phyloP scores from a whole-genome alignment of 805 yeast genomes.

The Saccharomyces jurei region DNA sequence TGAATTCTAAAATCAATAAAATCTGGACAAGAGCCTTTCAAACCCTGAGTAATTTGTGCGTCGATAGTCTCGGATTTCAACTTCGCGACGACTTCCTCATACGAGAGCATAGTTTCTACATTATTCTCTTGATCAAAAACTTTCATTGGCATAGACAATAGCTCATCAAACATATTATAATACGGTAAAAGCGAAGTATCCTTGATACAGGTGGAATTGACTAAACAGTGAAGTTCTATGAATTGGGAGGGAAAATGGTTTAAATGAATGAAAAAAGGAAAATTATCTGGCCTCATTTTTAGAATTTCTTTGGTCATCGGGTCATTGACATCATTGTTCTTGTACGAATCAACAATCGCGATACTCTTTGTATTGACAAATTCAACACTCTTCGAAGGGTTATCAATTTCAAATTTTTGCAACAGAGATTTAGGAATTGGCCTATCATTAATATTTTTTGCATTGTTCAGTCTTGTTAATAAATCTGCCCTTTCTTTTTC shows the following conservation, averaged over 20 bases:
- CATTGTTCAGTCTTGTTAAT: conserved; percentile 45
- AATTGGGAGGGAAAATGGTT: conserved; percentile 78
- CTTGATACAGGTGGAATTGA: conserved; percentile 47
- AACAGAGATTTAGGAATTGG: conserved; percentile 68
- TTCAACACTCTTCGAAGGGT: conserved; percentile 57
- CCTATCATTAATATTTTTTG: conserved; percentile 59
- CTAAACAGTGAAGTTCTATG: conserved; percentile 53
- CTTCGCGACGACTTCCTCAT: conserved; percentile 67
- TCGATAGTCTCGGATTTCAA: conserved; percentile 68
- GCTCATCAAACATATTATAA: conserved; percentile 53
- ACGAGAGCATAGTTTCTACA: conserved; percentile 47
- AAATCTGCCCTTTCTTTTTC: conserved; percentile 50
- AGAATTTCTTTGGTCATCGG: conserved; percentile 24
- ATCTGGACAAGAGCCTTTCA: conserved; percentile 58
- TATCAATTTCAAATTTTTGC: conserved; percentile 57
- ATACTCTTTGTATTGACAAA: conserved; percentile 66
- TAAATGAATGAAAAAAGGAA: conserved; percentile 66
- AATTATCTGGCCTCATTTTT: conserved; percentile 34
- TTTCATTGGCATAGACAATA: conserved; percentile 66
- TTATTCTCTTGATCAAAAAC: conserved; percentile 34
- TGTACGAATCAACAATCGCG: conserved; percentile 44
- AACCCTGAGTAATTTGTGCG: conserved; percentile 47
- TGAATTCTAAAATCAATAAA: conserved; percentile 52
- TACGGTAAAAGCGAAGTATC: conserved; percentile 49
- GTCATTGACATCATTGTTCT: conserved; percentile 26